Base-by-base conservation (phyloP, 2,329 filamentous ascomycete species). In the Talaromyces sp. region DNA sequence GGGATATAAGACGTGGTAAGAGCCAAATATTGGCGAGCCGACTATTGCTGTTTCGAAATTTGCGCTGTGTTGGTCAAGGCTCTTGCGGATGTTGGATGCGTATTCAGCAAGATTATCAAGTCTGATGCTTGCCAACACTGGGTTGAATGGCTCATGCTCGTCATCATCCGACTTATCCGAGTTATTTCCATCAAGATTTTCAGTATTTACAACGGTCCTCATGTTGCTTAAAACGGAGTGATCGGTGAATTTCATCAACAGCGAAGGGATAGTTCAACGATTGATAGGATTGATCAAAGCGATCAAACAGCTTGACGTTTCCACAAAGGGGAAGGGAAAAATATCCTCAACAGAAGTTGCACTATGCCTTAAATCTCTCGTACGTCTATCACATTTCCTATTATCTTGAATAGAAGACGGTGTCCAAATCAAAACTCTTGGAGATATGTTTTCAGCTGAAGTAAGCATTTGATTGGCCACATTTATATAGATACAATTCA, bases 401-500 rank as follows among this genome's bases (percentile, higher is more conserved):
- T 6, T 31, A 31, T 31, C 27, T 31, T 19, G 19, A 45, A n/a
- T 22, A 22, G n/a, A 45, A 5, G n/a, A 45, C 11, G 22, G n/a
- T 22, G 19, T 45, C 43, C 22, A 22, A 22, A 45, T 31, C 27
- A 22, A 31, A 6, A 5, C 27, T 31, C 27, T 31, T 6, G 4
- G 4, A 31, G 27, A 31, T 31, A 31, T 22, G 10, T 45, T 19
- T 22, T 37, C 35, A 24, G 41, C 37, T 37, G 43, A 8, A 22
- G 7, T 6, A 8, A 35, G 9, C 35, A 14, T 22, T 22, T 60
- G 63, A 64, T 64, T 64, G 63, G 63, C 47, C 22, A 13, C 9
- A 16, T 11, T 22, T n/a, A 6, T 35, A 64, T 64, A 54, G 35
- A 61, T 47, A 11, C 35, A 22, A 22, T 19, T 22, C 33, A 56